These are phyloP conservation scores for Salvia rosmarinus DNA, from an alignment of 257 asterid species.

Conservation along the genomic window DNA sequence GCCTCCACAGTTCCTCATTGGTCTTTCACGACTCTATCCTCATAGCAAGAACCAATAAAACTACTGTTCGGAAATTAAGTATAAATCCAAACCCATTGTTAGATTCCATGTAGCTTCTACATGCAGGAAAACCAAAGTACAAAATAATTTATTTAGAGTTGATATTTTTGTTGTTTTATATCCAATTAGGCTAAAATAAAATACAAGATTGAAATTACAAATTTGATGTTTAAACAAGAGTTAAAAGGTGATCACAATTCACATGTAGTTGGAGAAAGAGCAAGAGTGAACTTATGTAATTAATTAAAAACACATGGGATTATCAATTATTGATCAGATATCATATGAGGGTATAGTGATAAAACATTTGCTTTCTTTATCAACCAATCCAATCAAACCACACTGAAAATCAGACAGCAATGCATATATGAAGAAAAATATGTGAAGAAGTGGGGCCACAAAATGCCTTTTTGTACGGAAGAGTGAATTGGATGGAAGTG, in stretches of 20 bases:
- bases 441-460: conserved; percentile 25
- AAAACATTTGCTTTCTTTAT: neutral
- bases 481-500: conserved; percentile 10
- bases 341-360: neutral
- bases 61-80: neutral
- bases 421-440: neutral
- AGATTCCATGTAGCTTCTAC: neutral
- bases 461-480: conserved; percentile 10
- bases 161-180: no score
- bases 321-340: neutral
- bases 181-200: no score
- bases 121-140: neutral
- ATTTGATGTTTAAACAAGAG: no score
- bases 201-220: no score
- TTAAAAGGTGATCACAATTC: no score
- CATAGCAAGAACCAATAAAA: neutral
- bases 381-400: neutral
- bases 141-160: no score
- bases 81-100: neutral
- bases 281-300: no score
- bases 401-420: conserved; percentile 20
- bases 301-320: no score
- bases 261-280: no score
- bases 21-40: neutral
- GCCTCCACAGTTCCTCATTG: neutral